These are phyloP conservation scores for Trichoderma reesei DNA, from an alignment of 495 filamentous ascomycete genomes.

Conservation along the genomic window DNA sequence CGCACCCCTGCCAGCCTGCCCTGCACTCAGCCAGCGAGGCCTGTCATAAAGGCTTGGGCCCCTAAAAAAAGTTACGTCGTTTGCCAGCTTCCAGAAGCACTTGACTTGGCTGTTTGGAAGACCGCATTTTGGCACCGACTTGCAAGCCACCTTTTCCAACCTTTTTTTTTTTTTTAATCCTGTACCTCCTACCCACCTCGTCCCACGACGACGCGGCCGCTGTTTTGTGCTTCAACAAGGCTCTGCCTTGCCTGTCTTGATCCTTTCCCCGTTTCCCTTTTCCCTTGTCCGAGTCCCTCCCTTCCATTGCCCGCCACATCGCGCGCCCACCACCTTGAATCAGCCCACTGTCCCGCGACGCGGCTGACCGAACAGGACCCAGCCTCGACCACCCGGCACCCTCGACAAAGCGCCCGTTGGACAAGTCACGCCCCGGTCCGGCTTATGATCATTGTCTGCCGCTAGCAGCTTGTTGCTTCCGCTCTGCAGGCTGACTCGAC, in stretches of 20 bases:
- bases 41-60: slow-evolving; percentile 5
- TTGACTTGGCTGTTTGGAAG: neutral
- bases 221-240: too few species aligned
- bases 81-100: slow-evolving; percentile 5
- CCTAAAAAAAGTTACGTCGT: slow-evolving; percentile 6
- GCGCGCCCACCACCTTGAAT: neutral
- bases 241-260: too few species aligned
- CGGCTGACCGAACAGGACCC: slow-evolving; percentile 1
- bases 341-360: neutral
- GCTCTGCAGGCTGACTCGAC: neutral
- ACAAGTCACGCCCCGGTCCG: neutral
- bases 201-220: too few species aligned
- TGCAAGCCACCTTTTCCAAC: neutral
- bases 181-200: neutral
- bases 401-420: slow-evolving; percentile 1
- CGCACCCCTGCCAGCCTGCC: neutral
- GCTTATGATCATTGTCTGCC: neutral
- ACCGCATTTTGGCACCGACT: slow-evolving; percentile 6
- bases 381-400: neutral
- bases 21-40: slow-evolving; percentile 5
- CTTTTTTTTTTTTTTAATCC: neutral
- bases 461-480: neutral
- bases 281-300: neutral
- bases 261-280: too few species aligned
- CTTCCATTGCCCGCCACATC: neutral